These are phyloP conservation scores for Fusarium hainanense DNA, from an alignment of 2,329 filamentous ascomycete genomes.

Conservation along the genomic window DNA sequence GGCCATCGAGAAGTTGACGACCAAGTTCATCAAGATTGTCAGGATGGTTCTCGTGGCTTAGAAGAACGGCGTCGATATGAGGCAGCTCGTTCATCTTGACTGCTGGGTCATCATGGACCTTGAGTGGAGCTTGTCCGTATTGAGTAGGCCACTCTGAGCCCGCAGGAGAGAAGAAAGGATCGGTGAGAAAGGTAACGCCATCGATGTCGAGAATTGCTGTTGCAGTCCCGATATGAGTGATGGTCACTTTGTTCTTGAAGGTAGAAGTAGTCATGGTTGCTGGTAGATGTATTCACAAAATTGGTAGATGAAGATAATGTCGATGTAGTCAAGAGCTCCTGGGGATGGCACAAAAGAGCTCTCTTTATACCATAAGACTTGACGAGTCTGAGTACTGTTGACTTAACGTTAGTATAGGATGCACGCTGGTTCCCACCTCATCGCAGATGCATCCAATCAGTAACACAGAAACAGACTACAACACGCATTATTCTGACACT, in stretches of 20 bases:
- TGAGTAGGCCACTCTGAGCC: background rate
- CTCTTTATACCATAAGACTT: background rate
- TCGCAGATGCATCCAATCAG: background rate
- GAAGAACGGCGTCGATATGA: constrained; percentile 5
- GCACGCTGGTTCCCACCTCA: background rate
- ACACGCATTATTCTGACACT: background rate
- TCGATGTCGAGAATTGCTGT: background rate
- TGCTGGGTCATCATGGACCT: background rate
- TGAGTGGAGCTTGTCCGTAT: background rate
- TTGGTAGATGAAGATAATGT: accelerated
- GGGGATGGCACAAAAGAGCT: background rate
- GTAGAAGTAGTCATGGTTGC: background rate
- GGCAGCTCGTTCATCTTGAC: background rate
- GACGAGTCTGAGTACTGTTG: background rate
- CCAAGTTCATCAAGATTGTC: constrained; percentile 3
- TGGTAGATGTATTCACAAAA: background rate
- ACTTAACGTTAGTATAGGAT: background rate
- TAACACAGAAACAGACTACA: background rate
- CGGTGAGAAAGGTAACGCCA: background rate
- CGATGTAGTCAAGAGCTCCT: accelerated
- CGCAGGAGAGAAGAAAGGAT: background rate
- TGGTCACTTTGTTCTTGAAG: background rate
- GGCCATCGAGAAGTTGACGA: background rate
- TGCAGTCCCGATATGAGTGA: background rate
- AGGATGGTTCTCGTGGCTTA: constrained; percentile 12